phyloP scores from a whole-genome alignment of 2,329 filamentous ascomycete species.

The Pseudogymnoascus sp. region DNA sequence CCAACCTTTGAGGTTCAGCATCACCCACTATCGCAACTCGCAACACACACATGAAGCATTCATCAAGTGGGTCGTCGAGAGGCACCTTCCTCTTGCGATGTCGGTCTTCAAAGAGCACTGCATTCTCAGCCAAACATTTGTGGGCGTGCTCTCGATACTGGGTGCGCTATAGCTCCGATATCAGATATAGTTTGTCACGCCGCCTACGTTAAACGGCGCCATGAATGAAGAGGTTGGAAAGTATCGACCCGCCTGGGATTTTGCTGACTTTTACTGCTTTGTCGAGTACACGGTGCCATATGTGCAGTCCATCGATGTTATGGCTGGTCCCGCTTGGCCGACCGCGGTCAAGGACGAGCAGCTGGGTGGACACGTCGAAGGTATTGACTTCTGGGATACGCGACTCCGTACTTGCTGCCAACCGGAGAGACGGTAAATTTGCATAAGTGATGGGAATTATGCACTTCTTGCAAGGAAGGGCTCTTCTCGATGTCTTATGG shows the following conservation, averaged over 20 bases:
- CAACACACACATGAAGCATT: conserved; percentile 29
- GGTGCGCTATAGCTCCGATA: conserved; percentile 7
- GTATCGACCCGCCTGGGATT: conserved; percentile 13
- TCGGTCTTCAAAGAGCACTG: conserved; percentile 27
- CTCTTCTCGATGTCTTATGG: not conserved
- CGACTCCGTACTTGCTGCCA: conserved; percentile 24
- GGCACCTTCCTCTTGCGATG: conserved; percentile 26
- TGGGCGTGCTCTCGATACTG: conserved; percentile 14
- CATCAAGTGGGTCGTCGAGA: conserved; percentile 28
- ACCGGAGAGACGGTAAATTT: conserved; percentile 25
- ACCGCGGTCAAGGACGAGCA: conserved; percentile 24
- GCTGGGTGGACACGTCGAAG: conserved; percentile 25
- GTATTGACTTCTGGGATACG: conserved; percentile 24
- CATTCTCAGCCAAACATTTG: conserved; percentile 24
- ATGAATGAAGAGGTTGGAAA: conserved; percentile 19
- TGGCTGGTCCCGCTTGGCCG: conserved; percentile 25
- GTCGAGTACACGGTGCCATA: conserved; percentile 26
- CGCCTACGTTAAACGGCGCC: conserved; percentile 18
- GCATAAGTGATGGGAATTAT: conserved; percentile 11
- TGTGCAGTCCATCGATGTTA: conserved; percentile 19
- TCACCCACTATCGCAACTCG: conserved; percentile 26
- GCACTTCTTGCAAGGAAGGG: not conserved
- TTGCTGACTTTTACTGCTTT: conserved; percentile 27
- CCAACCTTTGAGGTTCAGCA: conserved; percentile 24
- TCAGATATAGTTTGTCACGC: conserved; percentile 22